A percentile compares a stretch with the other conserved stretches of the same genome.
These are phyloP conservation scores for Citropsis articulata DNA, from an alignment of 345 rosid species.

Conservation along the genomic window DNA sequence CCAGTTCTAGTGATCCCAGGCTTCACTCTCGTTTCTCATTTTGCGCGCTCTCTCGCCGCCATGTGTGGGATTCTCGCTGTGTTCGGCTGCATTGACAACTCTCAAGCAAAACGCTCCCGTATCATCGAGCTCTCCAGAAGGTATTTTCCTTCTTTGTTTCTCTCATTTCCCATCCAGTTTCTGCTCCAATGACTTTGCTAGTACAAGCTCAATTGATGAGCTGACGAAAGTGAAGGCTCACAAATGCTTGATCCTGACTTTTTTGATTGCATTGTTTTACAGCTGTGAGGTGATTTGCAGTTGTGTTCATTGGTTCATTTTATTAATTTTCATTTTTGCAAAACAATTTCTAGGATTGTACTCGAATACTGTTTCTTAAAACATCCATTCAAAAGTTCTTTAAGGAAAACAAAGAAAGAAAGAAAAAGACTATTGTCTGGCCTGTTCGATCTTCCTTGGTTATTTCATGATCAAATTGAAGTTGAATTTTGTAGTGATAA, in stretches of 20 bases:
- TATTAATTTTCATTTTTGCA: not conserved
- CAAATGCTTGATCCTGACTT: not conserved
- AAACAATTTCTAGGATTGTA: not conserved
- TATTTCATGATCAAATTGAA: not conserved
- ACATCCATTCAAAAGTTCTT: not conserved
- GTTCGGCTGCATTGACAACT: conserved; percentile 63
- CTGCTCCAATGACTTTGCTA: not conserved
- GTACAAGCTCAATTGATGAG: not conserved
- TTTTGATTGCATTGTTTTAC: not conserved
- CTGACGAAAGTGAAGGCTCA: not conserved
- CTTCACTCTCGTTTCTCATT: not conserved
- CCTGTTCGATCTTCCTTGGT: not conserved
- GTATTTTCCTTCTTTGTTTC: conserved; percentile 16
- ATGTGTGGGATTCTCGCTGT: conserved; percentile 91
- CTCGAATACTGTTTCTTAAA: not conserved
- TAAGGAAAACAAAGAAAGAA: rapidly evolving
- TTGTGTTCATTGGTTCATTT: not conserved
- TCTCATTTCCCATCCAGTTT: not conserved
- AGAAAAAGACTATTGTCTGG: not conserved
- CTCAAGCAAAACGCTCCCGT: conserved; percentile 81
- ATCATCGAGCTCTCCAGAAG: conserved; percentile 77
- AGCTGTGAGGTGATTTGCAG: not conserved
- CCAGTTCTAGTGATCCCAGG: not conserved
- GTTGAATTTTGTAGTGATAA: not conserved
- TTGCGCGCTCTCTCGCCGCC: conserved; percentile 12